A percentile compares a stretch with the other conserved stretches of the same genome.
These are phyloP conservation scores for Polygonum maritimum DNA, from an alignment of 148 eudicot genomes.

Conservation along the genomic window DNA sequence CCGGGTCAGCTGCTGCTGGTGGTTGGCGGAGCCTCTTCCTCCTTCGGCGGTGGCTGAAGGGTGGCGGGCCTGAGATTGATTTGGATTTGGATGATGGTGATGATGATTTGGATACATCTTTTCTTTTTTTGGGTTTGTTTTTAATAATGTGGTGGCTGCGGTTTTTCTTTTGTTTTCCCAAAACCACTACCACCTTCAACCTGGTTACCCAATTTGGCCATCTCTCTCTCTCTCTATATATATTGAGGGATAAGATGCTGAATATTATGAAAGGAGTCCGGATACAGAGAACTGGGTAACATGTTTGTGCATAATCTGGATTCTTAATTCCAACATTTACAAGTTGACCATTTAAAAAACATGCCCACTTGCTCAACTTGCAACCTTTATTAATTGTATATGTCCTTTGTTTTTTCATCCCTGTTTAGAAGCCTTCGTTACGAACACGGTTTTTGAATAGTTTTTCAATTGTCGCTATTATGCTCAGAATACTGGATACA, in stretches of 20 bases:
- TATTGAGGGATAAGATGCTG: background rate
- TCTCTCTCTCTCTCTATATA: background rate
- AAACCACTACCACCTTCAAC: background rate
- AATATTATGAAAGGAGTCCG: background rate
- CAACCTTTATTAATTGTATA: background rate
- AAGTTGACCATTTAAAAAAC: background rate
- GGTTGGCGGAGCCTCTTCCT: background rate
- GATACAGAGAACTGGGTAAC: conserved; percentile 8
- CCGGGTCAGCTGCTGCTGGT: background rate
- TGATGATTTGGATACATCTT: background rate
- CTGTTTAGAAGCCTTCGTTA: background rate
- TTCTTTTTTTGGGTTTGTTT: background rate
- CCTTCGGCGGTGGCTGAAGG: background rate
- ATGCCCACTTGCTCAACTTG: conserved; percentile 10
- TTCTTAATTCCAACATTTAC: conserved; percentile 1
- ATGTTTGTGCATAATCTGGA: background rate
- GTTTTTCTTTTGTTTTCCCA: background rate
- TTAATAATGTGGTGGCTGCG: background rate
- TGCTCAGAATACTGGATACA: background rate
- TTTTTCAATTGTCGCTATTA: background rate
- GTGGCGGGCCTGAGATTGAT: background rate
- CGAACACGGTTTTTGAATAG: background rate
- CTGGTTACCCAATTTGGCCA: background rate
- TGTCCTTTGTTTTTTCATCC: background rate
- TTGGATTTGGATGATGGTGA: background rate